phyloP scores from a whole-genome alignment of 176 grass and related monocot genomes.

The Puccinellia tenuiflora region DNA sequence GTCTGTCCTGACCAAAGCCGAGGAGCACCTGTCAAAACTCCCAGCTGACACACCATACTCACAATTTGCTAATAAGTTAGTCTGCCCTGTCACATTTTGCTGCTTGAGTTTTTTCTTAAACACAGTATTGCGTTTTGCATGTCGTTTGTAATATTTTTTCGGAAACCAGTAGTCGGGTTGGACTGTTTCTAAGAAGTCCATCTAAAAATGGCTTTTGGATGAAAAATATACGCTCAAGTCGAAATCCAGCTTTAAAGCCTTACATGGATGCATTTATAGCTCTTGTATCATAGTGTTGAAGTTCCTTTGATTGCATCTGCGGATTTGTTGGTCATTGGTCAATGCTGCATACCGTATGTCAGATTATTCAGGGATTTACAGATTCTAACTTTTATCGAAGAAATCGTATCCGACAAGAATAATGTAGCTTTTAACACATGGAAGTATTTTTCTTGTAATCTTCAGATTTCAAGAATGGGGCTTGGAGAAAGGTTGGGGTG shows the following conservation, averaged over 20 bases:
- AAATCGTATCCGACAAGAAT: neutral
- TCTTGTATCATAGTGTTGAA: neutral
- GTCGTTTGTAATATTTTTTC: neutral
- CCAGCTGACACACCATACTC: constrained; percentile 64
- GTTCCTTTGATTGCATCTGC: neutral
- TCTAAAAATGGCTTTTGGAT: neutral
- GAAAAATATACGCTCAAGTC: neutral
- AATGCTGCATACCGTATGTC: neutral
- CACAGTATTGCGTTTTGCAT: neutral
- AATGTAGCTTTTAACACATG: neutral
- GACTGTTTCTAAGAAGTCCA: neutral
- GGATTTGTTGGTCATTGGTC: neutral
- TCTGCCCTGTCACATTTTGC: neutral
- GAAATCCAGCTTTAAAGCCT: neutral
- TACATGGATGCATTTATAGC: neutral
- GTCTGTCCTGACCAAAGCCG: constrained; percentile 79
- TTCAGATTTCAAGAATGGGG: constrained; percentile 96
- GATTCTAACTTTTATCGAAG: neutral
- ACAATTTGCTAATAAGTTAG: constrained; percentile 75
- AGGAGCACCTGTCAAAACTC: constrained; percentile 75
- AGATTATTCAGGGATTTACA: neutral
- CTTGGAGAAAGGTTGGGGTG: constrained; percentile 98
- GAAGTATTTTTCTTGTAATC: constrained; percentile 13
- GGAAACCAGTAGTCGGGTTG: neutral
- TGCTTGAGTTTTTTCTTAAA: neutral